Evolutionary conservation across 148 eudicot genomes (phyloP).

Genomic region (Gaultheria prostrata): DNA sequence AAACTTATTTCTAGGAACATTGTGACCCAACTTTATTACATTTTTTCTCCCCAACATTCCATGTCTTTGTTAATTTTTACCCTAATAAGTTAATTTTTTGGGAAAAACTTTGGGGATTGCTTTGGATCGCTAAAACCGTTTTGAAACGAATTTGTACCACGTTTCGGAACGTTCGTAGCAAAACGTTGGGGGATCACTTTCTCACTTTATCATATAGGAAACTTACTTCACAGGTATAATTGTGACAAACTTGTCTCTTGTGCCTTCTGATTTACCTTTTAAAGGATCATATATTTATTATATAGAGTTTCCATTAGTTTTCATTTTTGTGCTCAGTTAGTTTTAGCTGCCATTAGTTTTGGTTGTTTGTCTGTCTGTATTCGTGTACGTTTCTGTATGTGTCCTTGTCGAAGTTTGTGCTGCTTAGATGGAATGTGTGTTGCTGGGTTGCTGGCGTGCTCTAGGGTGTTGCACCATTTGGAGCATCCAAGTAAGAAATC

Average conservation of each 20-base stretch:
- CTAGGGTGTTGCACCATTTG: neutral
- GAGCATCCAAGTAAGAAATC: slow-evolving; percentile 1
- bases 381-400: neutral
- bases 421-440: neutral
- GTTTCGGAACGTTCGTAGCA: too few relatives aligned
- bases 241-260: neutral
- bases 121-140: too few relatives aligned
- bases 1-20: too few relatives aligned
- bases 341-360: neutral
- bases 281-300: neutral
- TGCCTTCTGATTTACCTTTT: neutral
- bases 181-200: neutral
- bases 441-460: neutral
- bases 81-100: too few relatives aligned
- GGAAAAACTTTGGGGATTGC: too few relatives aligned
- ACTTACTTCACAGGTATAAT: neutral
- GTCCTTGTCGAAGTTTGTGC: neutral
- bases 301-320: neutral
- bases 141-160: too few relatives aligned
- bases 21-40: too few relatives aligned
- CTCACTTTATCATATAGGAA: neutral
- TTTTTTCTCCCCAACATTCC: too few relatives aligned
- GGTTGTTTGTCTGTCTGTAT: neutral
- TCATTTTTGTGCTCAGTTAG: neutral
- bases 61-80: too few relatives aligned